These are phyloP conservation scores for Suillus clintonianus DNA, from an alignment of 768 basidiomycete species.

Conservation along the genomic window DNA sequence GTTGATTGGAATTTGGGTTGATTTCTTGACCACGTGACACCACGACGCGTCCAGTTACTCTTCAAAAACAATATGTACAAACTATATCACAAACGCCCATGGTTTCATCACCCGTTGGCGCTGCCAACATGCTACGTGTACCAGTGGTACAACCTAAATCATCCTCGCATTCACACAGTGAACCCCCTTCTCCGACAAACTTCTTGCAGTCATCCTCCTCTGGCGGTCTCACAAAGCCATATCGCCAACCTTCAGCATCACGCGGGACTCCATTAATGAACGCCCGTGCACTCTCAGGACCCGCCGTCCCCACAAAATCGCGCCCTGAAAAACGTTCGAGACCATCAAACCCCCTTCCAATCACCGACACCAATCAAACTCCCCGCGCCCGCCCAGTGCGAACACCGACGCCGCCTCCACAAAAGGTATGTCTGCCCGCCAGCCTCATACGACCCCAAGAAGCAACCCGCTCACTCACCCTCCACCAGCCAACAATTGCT, in stretches of 20 bases:
- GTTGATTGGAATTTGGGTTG: conserved; percentile 12
- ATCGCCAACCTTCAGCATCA: neutral
- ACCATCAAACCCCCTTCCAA: neutral
- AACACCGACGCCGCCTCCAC: neutral
- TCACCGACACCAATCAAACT: neutral
- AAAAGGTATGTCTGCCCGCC: conserved; percentile 1
- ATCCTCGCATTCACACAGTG: neutral
- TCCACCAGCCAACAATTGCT: neutral
- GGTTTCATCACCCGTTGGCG: neutral
- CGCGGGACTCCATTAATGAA: neutral
- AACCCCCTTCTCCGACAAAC: neutral
- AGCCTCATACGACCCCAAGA: neutral
- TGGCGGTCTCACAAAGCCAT: neutral
- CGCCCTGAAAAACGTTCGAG: neutral
- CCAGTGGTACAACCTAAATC: neutral
- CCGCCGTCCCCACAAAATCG: neutral
- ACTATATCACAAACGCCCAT: neutral
- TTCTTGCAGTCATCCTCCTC: neutral
- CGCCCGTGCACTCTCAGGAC: neutral
- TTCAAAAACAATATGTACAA: neutral
- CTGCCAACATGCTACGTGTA: neutral
- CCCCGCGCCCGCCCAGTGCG: neutral
- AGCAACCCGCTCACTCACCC: neutral
- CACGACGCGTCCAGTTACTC: neutral
- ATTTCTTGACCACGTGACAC: conserved; percentile 28